Base-by-base conservation (phyloP, 805 yeast genomes). In the Saturnispora quitensis region DNA sequence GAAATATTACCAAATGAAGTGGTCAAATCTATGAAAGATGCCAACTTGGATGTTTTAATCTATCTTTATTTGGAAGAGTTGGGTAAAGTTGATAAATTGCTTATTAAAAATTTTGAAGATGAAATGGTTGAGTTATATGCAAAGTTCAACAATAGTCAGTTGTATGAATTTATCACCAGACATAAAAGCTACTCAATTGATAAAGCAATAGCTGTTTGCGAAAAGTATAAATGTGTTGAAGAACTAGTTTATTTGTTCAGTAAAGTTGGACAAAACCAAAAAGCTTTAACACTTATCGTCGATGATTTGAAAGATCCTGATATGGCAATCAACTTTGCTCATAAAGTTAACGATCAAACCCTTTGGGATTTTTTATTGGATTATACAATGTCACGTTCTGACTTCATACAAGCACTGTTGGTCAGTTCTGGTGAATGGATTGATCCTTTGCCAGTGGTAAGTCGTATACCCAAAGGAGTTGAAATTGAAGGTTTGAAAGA, bases 221-320 rank as follows among this genome's bases (percentile, higher is more conserved):
- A 81, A 54, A 53, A 63, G 10, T 69, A 73, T 22, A 73, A 73
- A 1, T 73, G 76, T 40, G 74, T 73, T 40, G 80, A 83, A 40
- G 98, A 91, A 60, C 71, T 89, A 40, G 95, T 93, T 0, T 89
- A 80, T 60, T 67, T 93, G 31, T 74, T 88, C 55, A 95, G 96
- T 4, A 80, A 81, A 59, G 82, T 86, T 25, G 98, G 99, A 1
- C 86, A 86, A 57, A 80, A 82, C 52, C 76, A 75, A 55, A 77
- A 80, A 55, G 98, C 98, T 0, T 68, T 91, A 59, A 76, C 73
- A 52, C 70, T 93, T 43, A 89, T 93, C 15, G 81, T 89, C 40
- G 84, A 86, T 56, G 77, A 86, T 58, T 68, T 90, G 48, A 75
- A 83, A 50, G 93, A 91, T 62, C 91, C 96, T 0, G 76, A 77